Evolutionary conservation across 768 basidiomycete genomes (phyloP), one percentile per base, ranked within the genome.

Genomic region (Lactarius deliciosus): DNA sequence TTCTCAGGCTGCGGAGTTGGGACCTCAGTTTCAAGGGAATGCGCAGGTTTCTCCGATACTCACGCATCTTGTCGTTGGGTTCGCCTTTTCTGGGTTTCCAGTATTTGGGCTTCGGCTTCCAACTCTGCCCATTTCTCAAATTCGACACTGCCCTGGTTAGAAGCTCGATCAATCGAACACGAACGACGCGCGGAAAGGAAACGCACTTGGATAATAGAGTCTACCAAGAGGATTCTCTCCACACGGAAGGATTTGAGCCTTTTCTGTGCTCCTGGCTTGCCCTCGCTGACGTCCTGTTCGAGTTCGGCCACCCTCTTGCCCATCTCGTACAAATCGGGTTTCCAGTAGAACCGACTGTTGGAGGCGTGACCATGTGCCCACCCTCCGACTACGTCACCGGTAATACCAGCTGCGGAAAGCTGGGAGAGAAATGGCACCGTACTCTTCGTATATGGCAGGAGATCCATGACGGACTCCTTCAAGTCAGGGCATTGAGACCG

Each of bases 371-470:
- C 60, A 22, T 68, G 40, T 22, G 66, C 54, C 69, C 66, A 68
- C 45, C 66, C 69, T n/a, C 69, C 69, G 38, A 60, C 69, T 69
- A n/a, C 16, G 10, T 60, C 53, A 59, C 38, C 56, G 20, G 8
- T 54, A 65, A 16, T 30, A 25, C 34, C 1, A 16, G 18, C n/a
- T 38, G 2, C 16, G 32, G 43, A 36, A 3, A n/a, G 41, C 3
- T 11, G 30, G 13, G 28, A 43, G 10, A 36, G 25, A 59, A 16
- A 45, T 8, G 38, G 13, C 15, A 67, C 28, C 57, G 25, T 30
- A 69, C 68, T 20, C 22, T 59, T 68, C 13, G 68, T 69, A 50
- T 69, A 69, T 28, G 68, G 68, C 28, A 69, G 57, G 30, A 68
- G 65, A 38, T 60, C 41, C 60, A 68, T 68, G 25, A 69, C 50